Evolutionary conservation across 805 yeast species (phyloP).

Genomic region (Candida easanensis): DNA sequence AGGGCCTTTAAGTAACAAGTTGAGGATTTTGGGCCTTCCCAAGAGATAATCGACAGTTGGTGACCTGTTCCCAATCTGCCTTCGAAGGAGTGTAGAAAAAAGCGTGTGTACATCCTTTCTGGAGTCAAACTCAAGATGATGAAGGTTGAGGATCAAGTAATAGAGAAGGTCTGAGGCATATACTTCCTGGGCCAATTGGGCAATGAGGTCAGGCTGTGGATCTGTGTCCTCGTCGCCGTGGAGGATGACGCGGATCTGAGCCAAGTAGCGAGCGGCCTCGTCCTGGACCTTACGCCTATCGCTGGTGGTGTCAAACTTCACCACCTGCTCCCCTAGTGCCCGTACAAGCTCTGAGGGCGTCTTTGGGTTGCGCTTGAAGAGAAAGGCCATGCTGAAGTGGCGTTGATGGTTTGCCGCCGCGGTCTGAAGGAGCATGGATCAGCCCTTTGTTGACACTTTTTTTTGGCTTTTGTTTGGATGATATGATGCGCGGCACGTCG

Average conservation of each 20-base stretch:
- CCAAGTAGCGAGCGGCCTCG: conserved; percentile 63
- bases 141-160: conserved; percentile 55
- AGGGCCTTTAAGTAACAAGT: conserved; percentile 64
- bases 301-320: conserved; percentile 43
- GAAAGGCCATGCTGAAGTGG: conserved; percentile 44
- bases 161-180: conserved; percentile 68
- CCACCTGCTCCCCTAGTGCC: conserved; percentile 68
- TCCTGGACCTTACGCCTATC: conserved; percentile 55
- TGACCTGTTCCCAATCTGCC: conserved; percentile 70
- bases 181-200: conserved; percentile 75
- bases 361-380: conserved; percentile 88
- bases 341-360: conserved; percentile 83
- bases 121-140: conserved; percentile 82
- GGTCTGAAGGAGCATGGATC: not conserved
- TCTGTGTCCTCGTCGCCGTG: conserved; percentile 67
- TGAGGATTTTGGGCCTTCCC: conserved; percentile 61
- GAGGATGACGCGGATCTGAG: conserved; percentile 62
- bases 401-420: not conserved
- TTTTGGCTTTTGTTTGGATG: not conserved
- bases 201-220: conserved; percentile 50
- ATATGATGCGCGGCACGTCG: too few species aligned
- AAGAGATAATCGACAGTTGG: conserved; percentile 87
- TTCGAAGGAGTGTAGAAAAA: conserved; percentile 72
- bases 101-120: conserved; percentile 76
- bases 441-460: not conserved